Evolutionary conservation across 768 basidiomycete genomes (phyloP), one percentile per base, ranked within the genome.

Genomic region (Rubroboletus satanas): DNA sequence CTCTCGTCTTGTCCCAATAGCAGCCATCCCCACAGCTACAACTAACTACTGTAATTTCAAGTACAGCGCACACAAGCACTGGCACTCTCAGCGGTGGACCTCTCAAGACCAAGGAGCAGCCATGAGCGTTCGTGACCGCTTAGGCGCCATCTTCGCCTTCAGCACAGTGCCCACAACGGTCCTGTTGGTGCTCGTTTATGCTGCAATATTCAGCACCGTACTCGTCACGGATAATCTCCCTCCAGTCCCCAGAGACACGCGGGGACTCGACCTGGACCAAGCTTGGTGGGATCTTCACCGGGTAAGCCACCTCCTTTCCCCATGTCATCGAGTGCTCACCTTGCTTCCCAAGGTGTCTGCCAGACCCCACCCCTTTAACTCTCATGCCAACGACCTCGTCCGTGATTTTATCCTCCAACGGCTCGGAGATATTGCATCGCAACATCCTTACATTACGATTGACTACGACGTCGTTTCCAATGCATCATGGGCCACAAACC

Each of bases 321-420:
- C 38, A 12, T 29, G 23, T 31, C 12, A 32, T 45, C 44, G 15
- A n/a, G 26, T 5, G 36, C 47, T 52, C 31, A 58, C 33, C 18
- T 42, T 32, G 12, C 29, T 44, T 32, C 18, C 9, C 46, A 55
- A 81, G 85, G 83, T 93, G 56, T 78, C 90, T 6, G 72, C 77
- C 7, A 77, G 77, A 28, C 91, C 90, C 0, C 90, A 88, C 68
- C 83, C 90, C 0, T 90, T 83, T 71, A 84, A 87, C 62, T 89
- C 88, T 1, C 87, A 84, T 70, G 79, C 83, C 17, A 93, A 93
- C 63, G 85, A 88, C 59, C 62, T 76, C 28, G 85, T 90, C 26
- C 83, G 80, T 47, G 64, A 69, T 0, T 85, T 84, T 65, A 70
- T 93, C 32, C 72, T 88, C 28, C 64, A 73, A 4, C 80, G 86